A percentile compares a stretch with the other conserved stretches of the same genome.
Evolutionary conservation across 441 rosid species (phyloP).

Genomic region (Euphorbia celastroides): DNA sequence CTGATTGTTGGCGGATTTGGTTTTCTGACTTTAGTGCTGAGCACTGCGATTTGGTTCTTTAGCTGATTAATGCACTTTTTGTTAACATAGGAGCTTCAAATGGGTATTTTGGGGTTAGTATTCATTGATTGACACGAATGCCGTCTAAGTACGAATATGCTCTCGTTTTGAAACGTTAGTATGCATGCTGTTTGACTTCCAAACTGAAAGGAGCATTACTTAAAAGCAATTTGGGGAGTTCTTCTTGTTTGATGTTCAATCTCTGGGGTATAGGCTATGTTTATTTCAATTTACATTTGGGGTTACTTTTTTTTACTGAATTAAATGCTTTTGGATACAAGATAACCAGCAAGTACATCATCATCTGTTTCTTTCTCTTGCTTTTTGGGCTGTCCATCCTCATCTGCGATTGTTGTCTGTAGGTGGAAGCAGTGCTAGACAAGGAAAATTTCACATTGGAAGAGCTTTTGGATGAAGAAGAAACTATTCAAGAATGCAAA

Average conservation of each 20-base stretch:
- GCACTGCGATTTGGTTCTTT: not conserved
- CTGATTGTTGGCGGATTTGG: not conserved
- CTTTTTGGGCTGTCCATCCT: not conserved
- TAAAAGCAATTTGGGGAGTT: not conserved
- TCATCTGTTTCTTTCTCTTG: not conserved
- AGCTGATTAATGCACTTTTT: not conserved
- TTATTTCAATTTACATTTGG: not conserved
- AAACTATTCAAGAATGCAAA: constrained; percentile 98
- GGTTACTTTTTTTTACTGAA: not conserved
- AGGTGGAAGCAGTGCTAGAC: constrained; percentile 92
- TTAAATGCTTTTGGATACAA: not conserved
- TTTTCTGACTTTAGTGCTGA: not conserved
- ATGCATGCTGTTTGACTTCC: constrained; percentile 2
- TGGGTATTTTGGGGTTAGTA: not conserved
- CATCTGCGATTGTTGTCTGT: constrained; percentile 1
- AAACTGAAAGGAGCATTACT: not conserved
- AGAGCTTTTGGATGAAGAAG: constrained; percentile 97
- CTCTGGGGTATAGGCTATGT: not conserved
- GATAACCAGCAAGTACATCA: not conserved
- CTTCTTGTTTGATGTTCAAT: not conserved
- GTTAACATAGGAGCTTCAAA: not conserved
- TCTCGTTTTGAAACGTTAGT: not conserved
- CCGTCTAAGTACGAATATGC: not conserved
- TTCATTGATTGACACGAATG: not conserved
- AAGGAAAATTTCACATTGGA: constrained; percentile 86